A percentile compares a stretch with the other conserved stretches of the same genome.
Conservation (phyloP, 441 rosid species). For the Pelargonium australe region DNA sequence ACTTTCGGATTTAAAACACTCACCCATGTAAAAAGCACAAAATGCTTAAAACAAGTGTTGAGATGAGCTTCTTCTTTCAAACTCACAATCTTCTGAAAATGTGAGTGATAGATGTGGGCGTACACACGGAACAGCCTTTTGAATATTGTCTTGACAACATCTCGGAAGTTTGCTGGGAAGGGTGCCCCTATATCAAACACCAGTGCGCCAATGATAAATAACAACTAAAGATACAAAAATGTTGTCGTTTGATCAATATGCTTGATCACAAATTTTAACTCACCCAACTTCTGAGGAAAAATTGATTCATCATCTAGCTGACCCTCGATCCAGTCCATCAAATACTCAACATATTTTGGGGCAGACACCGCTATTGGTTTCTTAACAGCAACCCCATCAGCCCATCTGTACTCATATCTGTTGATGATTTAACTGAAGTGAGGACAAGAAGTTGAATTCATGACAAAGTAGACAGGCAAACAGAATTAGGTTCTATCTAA, state of each 20-base stretch:
- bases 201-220: neutral
- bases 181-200: slow-evolving; percentile 28
- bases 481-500: neutral
- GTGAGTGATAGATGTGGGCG: slow-evolving; percentile 49
- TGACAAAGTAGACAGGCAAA: neutral
- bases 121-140: slow-evolving; percentile 44
- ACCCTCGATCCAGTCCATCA: slow-evolving; percentile 48
- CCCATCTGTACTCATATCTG: slow-evolving; percentile 49
- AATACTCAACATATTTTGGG: slow-evolving; percentile 43
- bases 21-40: slow-evolving; percentile 40
- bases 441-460: neutral
- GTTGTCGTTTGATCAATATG: neutral
- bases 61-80: slow-evolving; percentile 48
- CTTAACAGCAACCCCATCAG: slow-evolving; percentile 41
- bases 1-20: slow-evolving; percentile 3
- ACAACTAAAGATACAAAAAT: neutral
- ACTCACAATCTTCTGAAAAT: slow-evolving; percentile 43
- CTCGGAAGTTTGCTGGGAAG: slow-evolving; percentile 38
- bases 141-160: slow-evolving; percentile 40
- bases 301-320: slow-evolving; percentile 46
- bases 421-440: neutral
- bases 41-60: slow-evolving; percentile 48
- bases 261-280: neutral
- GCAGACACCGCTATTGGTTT: slow-evolving; percentile 53
- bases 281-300: slow-evolving; percentile 42